phyloP scores from a whole-genome alignment of 176 grass and related monocot genomes.

The Cenchrus purpureus region DNA sequence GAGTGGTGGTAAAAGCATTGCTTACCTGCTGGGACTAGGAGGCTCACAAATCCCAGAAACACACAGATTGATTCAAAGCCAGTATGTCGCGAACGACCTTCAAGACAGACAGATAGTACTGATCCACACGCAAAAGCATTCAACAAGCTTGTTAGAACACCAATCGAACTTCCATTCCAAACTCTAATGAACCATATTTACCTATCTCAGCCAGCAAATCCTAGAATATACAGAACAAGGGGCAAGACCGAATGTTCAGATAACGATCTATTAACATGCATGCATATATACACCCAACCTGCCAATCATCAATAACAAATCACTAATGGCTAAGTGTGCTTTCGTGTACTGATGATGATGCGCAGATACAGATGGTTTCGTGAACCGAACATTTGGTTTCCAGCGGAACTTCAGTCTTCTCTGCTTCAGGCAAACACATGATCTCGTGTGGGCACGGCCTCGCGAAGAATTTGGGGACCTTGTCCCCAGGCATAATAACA shows the following conservation, averaged over 20 bases:
- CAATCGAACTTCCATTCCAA: background rate
- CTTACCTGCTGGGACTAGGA: no score
- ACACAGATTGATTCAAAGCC: no score
- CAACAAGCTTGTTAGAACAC: no score
- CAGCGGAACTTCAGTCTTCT: conserved; percentile 14
- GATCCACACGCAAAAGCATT: background rate
- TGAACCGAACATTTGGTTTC: conserved; percentile 26
- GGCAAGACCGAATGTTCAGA: background rate
- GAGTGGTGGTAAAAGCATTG: no score
- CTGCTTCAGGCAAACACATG: conserved; percentile 17
- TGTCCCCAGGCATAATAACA: conserved; percentile 92
- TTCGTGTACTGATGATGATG: conserved; percentile 14
- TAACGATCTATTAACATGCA: conserved; percentile 22
- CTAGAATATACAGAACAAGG: background rate
- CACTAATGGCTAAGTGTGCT: conserved; percentile 3
- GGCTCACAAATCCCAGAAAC: no score
- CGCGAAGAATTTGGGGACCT: conserved; percentile 79
- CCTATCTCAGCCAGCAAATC: background rate
- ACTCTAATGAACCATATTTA: background rate
- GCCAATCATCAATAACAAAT: conserved; percentile 7
- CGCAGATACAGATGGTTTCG: conserved; percentile 14
- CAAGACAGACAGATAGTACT: background rate
- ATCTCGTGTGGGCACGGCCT: conserved; percentile 68
- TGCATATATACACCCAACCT: conserved; percentile 26
- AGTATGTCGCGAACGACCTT: no score